Evolutionary conservation across 139 green algal species (phyloP).

Genomic region (Chlamydomonas schloesseri): DNA sequence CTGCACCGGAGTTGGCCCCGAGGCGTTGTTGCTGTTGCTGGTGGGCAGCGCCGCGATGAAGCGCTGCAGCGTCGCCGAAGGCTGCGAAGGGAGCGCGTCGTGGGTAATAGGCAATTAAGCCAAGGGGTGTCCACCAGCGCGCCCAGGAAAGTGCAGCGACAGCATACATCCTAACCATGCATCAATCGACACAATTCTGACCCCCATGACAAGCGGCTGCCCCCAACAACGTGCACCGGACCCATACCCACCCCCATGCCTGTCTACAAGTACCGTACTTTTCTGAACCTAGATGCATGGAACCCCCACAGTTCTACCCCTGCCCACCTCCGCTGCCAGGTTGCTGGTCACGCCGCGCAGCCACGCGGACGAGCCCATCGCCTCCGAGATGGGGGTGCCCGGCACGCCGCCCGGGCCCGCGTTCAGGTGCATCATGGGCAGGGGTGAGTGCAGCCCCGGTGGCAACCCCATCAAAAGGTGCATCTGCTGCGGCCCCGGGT

Average conservation of each 20-base stretch:
- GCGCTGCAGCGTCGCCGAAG: conserved; percentile 35
- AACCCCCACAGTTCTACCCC: too few species aligned
- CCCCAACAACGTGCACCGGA: too few species aligned
- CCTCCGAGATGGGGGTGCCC: conserved; percentile 64
- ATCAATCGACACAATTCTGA: too few species aligned
- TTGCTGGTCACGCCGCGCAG: conserved; percentile 49
- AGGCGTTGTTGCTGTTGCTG: too few species aligned
- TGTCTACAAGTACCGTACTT: too few species aligned
- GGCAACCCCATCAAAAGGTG: neutral
- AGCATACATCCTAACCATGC: too few species aligned
- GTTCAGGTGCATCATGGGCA: conserved; percentile 56
- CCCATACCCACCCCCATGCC: too few species aligned
- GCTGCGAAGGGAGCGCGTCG: conserved; percentile 26
- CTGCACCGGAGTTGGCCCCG: neutral
- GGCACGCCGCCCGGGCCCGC: neutral
- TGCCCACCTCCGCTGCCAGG: conserved; percentile 6
- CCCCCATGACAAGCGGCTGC: too few species aligned
- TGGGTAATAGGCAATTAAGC: neutral
- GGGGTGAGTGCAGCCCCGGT: conserved; percentile 55
- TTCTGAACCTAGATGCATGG: too few species aligned
- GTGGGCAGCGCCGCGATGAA: conserved; percentile 22
- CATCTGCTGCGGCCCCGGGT: neutral
- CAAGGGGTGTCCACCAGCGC: too few species aligned
- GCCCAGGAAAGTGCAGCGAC: too few species aligned
- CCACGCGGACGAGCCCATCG: conserved; percentile 67